Conservation (phyloP, 2,329 filamentous ascomycete genomes). For the Furcasterigmium sp. region DNA sequence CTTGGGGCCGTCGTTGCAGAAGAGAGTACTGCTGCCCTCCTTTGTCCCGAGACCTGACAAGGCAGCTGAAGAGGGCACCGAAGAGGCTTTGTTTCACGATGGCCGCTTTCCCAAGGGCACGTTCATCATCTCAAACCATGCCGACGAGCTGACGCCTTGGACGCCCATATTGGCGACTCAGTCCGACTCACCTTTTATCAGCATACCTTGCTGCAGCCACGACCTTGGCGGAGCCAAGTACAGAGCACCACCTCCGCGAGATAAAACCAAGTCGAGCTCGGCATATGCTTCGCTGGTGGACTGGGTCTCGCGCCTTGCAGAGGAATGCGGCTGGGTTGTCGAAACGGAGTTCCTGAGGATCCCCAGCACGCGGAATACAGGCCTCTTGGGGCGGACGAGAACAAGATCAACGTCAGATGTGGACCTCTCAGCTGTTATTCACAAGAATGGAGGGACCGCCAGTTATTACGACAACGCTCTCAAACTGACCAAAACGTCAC, state of each 20-base stretch:
- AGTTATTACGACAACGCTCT: slow-evolving; percentile 56
- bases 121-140: slow-evolving; percentile 96
- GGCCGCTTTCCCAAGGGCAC: slow-evolving; percentile 69
- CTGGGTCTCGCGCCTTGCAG: slow-evolving; percentile 67
- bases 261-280: slow-evolving; percentile 50
- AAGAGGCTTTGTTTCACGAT: slow-evolving; percentile 31
- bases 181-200: slow-evolving; percentile 76
- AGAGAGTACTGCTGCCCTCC: slow-evolving; percentile 44
- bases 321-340: slow-evolving; percentile 66
- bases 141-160: slow-evolving; percentile 94
- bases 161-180: slow-evolving; percentile 81
- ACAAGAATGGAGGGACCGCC: slow-evolving; percentile 48
- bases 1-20: slow-evolving; percentile 29
- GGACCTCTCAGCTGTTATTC: slow-evolving; percentile 38
- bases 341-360: slow-evolving; percentile 87
- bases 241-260: slow-evolving; percentile 56
- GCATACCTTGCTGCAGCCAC: slow-evolving; percentile 94
- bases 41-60: slow-evolving; percentile 21
- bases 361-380: slow-evolving; percentile 84
- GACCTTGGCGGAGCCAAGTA: slow-evolving; percentile 70
- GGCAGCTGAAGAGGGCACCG: slow-evolving; percentile 9
- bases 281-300: slow-evolving; percentile 79
- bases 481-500: slow-evolving; percentile 50
- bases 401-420: slow-evolving; percentile 20
- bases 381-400: slow-evolving; percentile 62